Conservation (phyloP, 2,329 filamentous ascomycete species). For the Microdochium bolleyi region DNA sequence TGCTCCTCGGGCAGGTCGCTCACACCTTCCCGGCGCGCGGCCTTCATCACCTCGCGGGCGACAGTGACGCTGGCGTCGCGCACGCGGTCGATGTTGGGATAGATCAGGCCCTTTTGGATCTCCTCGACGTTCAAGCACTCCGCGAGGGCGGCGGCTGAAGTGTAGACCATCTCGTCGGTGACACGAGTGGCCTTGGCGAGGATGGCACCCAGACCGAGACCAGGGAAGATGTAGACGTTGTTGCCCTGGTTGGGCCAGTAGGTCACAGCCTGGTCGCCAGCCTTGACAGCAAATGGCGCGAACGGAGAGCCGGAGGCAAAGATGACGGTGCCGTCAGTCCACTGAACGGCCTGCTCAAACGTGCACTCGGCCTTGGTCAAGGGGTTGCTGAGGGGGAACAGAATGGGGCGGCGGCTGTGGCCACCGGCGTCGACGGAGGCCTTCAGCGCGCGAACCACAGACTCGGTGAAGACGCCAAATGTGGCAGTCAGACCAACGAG, state of each 20-base stretch:
- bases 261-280: slow-evolving; percentile 49
- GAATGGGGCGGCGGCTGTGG: slow-evolving; percentile 71
- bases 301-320: slow-evolving; percentile 97
- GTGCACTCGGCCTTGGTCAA: slow-evolving; percentile 96
- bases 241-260: slow-evolving; percentile 80
- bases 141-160: slow-evolving; percentile 74
- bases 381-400: slow-evolving; percentile 96
- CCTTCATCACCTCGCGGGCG: slow-evolving; percentile 87
- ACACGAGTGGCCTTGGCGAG: slow-evolving; percentile 79
- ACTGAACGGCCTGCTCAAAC: slow-evolving; percentile 83
- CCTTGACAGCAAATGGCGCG: slow-evolving; percentile 60
- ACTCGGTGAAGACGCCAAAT: slow-evolving; percentile 87
- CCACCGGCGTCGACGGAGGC: slow-evolving; percentile 54
- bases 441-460: slow-evolving; percentile 67
- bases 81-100: slow-evolving; percentile 85
- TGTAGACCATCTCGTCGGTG: slow-evolving; percentile 96
- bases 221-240: slow-evolving; percentile 91
- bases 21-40: slow-evolving; percentile 75
- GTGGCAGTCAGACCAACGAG: slow-evolving; percentile 92
- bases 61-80: slow-evolving; percentile 82
- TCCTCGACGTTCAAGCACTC: slow-evolving; percentile 75
- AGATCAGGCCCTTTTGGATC: slow-evolving; percentile 75
- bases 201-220: slow-evolving; percentile 88
- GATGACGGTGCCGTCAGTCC: slow-evolving; percentile 85
- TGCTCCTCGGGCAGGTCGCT: slow-evolving; percentile 59